Base-by-base conservation (phyloP, 768 basidiomycete species). In the Gautieria morchelliformis region DNA sequence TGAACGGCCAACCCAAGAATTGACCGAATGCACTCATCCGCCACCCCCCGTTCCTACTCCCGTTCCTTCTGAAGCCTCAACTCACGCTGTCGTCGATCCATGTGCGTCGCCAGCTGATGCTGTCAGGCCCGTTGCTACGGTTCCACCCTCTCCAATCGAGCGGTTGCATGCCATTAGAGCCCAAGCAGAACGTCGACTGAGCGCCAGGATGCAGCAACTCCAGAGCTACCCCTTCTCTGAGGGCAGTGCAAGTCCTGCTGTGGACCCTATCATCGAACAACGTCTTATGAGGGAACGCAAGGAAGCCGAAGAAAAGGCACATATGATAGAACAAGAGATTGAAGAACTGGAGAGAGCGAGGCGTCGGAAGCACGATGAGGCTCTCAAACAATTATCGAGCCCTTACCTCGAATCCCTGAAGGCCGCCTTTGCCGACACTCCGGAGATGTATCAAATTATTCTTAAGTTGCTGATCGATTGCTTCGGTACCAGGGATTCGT, bases 281-380 rank as follows among this genome's bases (percentile, higher is more conserved):
- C 49, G 49, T 33, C 49, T 47, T n/a, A 9, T 46, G 7, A 44
- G 41, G 30, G 42, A 56, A 12, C 54, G 30, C 44, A 44, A 47
- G 20, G 54, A 56, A 20, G 42, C 42, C 15, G 54, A 44, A 47
- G 54, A 56, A 22, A 46, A 33, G 42, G 22, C 41, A 4, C n/a
- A 14, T 11, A 30, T 14, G 30, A 19, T 47, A 30, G 54, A 24
- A 3, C n/a, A 46, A 17, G 54, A 56, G 41, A 44, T 56, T 46
- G 42, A 45, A 33, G 54, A 56, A 47, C 47, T 56, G 14, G 54
- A 56, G 54, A 46, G 45, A 33, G 54, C 54, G 17, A 44, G 54
- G 19, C 54, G 44, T 1, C 40, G 27, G 11, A 56, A 56, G 41
- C 54, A 56, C 32, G 15, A 56, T 19, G 54, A 56, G 1, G 27